Base-by-base conservation (phyloP, 1,284 basidiomycete genomes). In the Malassezia yamatoensis region DNA sequence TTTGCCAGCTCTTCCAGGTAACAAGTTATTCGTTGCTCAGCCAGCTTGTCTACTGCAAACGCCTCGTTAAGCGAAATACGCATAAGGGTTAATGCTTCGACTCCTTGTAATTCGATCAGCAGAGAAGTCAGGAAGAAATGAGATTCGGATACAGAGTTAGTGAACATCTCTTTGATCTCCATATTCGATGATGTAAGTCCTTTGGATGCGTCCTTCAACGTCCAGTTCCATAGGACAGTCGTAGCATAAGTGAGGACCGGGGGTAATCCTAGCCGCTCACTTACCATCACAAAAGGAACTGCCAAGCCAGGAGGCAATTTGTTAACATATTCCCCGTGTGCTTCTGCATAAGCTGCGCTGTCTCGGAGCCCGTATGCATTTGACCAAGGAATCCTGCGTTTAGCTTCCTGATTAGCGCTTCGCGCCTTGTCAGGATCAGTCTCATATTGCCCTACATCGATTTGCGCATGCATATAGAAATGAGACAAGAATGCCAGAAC, bases 221-320 rank as follows among this genome's bases (percentile, higher is more conserved):
- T 75, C 88, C 88, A 94, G 71, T 96, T 94, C 79, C 90, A 96
- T 7, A 96, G 80, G 2, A 96, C 90, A 32, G 85, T 86, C 72
- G 93, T 90, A 11, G 90, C 87, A 70, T 94, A 96, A 1, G 90
- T 96, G 44, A 93, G 80, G 40, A 96, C 80, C 0, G 91, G 90
- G 0, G 93, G 90, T 1, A 96, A 77, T 58, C 86, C 85, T 13
- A 96, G 82, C 48, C 86, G 79, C 0, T 79, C 76, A 18, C 83
- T 88, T 21, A 90, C 79, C 61, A 82, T 79, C n/a, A 90, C 58
- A 59, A 63, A 65, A 1, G 81, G 91, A 7, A 91, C 76, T 2
- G 86, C 82, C 54, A 94, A 78, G 1, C 84, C 78, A 0, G 80
- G 77, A 15, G 90, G 90, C 43, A 94, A 83, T 18, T 78, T 70